Conservation (phyloP, 179 eudicot genomes). For the Heliamphora pulchella region DNA sequence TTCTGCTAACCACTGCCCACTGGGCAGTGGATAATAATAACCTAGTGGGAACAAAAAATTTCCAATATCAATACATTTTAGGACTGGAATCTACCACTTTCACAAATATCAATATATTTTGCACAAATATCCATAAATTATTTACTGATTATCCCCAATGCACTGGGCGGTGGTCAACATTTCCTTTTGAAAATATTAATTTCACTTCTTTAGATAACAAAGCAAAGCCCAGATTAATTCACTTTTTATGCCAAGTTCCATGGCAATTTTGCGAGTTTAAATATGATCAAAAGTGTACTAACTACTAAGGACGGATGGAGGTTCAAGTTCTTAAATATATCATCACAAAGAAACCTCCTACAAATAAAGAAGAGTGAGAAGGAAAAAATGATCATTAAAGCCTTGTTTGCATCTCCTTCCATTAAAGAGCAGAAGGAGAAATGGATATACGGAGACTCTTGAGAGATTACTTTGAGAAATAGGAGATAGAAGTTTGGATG, state of each 20-base stretch:
- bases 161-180: too few relatives aligned
- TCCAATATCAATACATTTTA: too few relatives aligned
- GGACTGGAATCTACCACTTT: too few relatives aligned
- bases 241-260: background rate
- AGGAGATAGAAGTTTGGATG: slow-evolving; percentile 32
- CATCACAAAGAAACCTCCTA: background rate
- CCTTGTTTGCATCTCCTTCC: background rate
- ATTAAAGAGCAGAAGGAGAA: background rate
- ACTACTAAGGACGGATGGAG: background rate
- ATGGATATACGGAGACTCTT: background rate
- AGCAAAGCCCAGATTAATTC: background rate
- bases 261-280: background rate
- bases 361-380: background rate
- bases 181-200: background rate
- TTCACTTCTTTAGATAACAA: background rate
- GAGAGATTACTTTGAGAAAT: slow-evolving; percentile 31
- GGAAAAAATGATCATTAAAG: background rate
- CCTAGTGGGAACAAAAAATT: too few relatives aligned
- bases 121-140: too few relatives aligned
- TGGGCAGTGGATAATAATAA: too few relatives aligned
- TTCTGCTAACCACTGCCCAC: background rate
- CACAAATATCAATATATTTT: too few relatives aligned
- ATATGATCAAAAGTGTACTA: background rate
- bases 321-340: background rate
- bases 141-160: too few relatives aligned